Evolutionary conservation across 169 alveolate species (phyloP).

Genomic region (Plasmodium gonderi): DNA sequence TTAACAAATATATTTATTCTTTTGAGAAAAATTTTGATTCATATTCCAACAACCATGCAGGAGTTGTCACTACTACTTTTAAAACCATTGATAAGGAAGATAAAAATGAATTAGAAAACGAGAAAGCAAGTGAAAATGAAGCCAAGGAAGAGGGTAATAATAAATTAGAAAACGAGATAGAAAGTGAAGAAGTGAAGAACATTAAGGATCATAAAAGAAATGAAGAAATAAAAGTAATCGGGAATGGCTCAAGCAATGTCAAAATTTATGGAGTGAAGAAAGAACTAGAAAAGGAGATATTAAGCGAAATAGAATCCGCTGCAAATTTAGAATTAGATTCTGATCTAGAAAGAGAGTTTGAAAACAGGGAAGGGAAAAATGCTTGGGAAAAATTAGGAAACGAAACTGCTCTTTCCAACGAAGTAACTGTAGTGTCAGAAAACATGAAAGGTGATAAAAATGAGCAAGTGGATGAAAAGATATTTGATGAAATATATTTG

Average conservation of each 20-base stretch:
- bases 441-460: neutral
- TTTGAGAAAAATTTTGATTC: slow-evolving; percentile 41
- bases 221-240: neutral
- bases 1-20: slow-evolving; percentile 52
- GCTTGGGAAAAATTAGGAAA: neutral
- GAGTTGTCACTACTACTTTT: neutral
- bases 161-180: neutral
- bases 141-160: neutral
- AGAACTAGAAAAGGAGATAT: neutral
- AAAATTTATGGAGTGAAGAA: no score
- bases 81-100: neutral
- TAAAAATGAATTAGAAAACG: neutral
- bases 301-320: neutral
- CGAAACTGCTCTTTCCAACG: neutral
- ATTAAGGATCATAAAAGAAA: neutral
- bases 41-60: neutral
- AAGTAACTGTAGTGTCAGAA: neutral
- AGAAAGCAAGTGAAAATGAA: neutral
- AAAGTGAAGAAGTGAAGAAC: neutral
- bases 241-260: no score
- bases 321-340: neutral
- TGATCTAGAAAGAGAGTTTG: neutral
- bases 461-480: neutral
- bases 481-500: neutral
- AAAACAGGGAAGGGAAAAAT: neutral